A percentile compares a stretch with the other conserved stretches of the same genome.
Conservation (phyloP, 148 eudicot genomes). For the Hydrangea macrophylla region DNA sequence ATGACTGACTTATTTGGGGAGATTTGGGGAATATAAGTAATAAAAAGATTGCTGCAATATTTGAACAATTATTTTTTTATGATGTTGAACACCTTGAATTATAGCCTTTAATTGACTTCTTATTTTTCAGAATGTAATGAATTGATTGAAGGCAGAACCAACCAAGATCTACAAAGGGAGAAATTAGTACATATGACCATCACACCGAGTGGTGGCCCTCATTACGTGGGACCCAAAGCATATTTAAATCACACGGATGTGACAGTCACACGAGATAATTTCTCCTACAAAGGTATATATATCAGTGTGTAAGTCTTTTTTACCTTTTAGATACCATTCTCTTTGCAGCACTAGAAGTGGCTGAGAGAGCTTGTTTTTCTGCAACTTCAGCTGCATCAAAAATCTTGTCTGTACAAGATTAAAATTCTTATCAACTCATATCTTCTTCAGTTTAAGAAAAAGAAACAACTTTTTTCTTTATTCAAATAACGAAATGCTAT, state of each 20-base stretch:
- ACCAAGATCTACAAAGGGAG: not conserved
- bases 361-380: constrained; percentile 64
- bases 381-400: constrained; percentile 87
- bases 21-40: not conserved
- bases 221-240: no score
- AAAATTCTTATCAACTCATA: not conserved
- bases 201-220: no score
- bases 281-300: no score
- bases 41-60: not conserved
- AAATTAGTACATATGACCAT: no score
- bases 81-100: not conserved
- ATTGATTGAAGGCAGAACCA: not conserved
- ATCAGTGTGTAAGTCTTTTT: not conserved
- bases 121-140: not conserved
- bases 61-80: not conserved
- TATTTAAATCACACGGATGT: no score
- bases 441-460: no score
- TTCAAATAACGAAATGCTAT: not conserved
- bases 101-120: no score
- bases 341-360: constrained; percentile 73
- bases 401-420: constrained; percentile 52
- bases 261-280: no score
- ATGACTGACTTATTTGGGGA: no score
- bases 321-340: constrained; percentile 68
- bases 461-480: no score